These are phyloP conservation scores for Nicotiana paniculata DNA, from an alignment of 257 asterid genomes.

Conservation along the genomic window DNA sequence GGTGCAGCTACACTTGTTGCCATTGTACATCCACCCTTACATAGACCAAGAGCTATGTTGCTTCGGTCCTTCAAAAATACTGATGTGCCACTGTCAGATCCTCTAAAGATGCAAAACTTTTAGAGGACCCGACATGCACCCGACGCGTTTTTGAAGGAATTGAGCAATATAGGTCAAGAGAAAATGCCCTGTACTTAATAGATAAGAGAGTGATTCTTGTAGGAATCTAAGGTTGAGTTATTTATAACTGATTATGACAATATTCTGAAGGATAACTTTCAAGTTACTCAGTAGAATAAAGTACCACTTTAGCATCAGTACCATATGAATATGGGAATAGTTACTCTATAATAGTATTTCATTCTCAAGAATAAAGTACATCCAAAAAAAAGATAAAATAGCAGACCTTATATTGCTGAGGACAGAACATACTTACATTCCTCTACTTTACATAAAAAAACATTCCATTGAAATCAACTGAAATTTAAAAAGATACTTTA, in stretches of 20 bases:
- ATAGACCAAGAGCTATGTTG: too few species aligned
- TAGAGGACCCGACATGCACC: too few species aligned
- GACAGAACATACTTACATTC: slow-evolving; percentile 1
- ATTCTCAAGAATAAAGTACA: background rate
- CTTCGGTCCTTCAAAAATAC: too few species aligned
- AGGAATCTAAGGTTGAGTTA: background rate
- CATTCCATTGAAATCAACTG: background rate
- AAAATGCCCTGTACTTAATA: background rate
- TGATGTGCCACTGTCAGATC: too few species aligned
- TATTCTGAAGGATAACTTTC: background rate
- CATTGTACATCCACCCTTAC: too few species aligned
- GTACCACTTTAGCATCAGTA: background rate
- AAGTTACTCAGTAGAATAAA: background rate
- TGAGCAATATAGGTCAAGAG: background rate
- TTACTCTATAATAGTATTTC: background rate
- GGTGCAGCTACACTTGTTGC: too few species aligned
- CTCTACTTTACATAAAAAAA: slow-evolving; percentile 2
- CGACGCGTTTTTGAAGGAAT: too few species aligned
- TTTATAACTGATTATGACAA: background rate
- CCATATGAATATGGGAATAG: background rate
- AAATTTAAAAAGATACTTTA: background rate
- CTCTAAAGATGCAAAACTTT: too few species aligned
- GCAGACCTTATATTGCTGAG: background rate
- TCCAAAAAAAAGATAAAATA: background rate
- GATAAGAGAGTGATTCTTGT: background rate